Base-by-base conservation (phyloP, 169 alveolate genomes). In the Blepharisma undulans region DNA sequence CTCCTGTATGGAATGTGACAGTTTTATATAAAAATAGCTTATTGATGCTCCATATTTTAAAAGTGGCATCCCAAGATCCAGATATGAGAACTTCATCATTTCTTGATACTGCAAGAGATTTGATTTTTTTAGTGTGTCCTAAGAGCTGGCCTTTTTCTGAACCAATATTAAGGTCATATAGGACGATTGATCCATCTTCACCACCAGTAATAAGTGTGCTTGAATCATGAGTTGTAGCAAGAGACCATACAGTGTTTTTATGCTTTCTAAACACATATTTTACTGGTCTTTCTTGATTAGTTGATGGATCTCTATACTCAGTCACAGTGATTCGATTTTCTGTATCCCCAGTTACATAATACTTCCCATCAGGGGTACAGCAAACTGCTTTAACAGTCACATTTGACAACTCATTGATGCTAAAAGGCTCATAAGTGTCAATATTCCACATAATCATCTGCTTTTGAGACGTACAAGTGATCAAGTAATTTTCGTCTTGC, bases 1-100 rank as follows among this genome's bases (percentile, higher is more conserved):
- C 60, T 29, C 60, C 36, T 34, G 29, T 59, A 30, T 82, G 29
- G 19, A 60, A 32, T 7, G 30, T 19, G 18, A 82, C 36, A 16
- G 29, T 48, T 21, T 48, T 60, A 16, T 32, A 25, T 32, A 22
- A 22, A 72, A 36, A 29, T 21, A 48, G 30, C 18, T 82, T 22
- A 8, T 34, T 25, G 1, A 82, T 82, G n/a, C 36, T 82, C 89
- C 89, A 82, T 32, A 60, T 60, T 30, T 82, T 82, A 22, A 82
- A 19, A 22, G 78, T 59, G 33, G 18, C 19, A n/a, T 82, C 89
- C 29, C 27, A 30, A 21, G 89, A 82, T 7, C 89, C 89, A 34
- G 89, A 82, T 60, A 59, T 22, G 33, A 82, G 48, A 21, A 25
- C 7, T 33, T 82, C 36, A 6, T 22, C 30, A 12, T 78, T 78